phyloP scores from a whole-genome alignment of 2,329 filamentous ascomycete genomes.

The Amauroascus niger region DNA sequence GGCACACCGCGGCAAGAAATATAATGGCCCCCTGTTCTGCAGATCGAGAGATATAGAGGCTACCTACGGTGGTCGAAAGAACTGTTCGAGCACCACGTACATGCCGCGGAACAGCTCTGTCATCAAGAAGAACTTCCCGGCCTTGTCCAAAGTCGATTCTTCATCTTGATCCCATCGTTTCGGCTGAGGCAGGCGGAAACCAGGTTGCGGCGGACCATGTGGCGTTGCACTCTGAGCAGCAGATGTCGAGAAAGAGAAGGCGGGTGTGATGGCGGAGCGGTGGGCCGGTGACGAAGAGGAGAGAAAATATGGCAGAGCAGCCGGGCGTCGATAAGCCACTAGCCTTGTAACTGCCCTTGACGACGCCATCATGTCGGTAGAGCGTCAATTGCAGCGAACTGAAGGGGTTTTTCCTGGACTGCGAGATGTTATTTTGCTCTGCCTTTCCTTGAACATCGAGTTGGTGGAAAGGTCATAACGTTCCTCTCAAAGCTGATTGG shows the following conservation, averaged over 20 bases:
- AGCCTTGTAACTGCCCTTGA: conserved; percentile 37
- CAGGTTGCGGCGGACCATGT: conserved; percentile 64
- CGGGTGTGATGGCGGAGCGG: conserved; percentile 32
- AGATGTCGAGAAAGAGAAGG: conserved; percentile 51
- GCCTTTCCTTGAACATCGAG: no score
- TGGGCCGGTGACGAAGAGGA: conserved; percentile 26
- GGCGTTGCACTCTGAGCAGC: conserved; percentile 56
- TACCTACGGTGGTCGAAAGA: conserved; percentile 92
- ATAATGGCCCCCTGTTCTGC: no score
- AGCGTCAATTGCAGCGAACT: conserved; percentile 5
- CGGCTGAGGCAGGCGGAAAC: conserved; percentile 66
- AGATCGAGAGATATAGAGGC: background rate
- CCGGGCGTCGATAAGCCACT: conserved; percentile 34
- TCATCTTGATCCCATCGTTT: conserved; percentile 71
- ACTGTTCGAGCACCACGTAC: conserved; percentile 97
- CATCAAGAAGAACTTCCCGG: conserved; percentile 90
- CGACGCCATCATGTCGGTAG: conserved; percentile 34
- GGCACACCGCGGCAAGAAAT: no score
- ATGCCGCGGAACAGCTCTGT: conserved; percentile 94
- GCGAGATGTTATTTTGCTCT: background rate
- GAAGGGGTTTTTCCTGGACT: background rate
- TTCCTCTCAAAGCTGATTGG: conserved; percentile 15
- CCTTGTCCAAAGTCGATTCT: conserved; percentile 68
- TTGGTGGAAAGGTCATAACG: conserved; percentile 13
- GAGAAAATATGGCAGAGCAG: conserved; percentile 20